Base-by-base conservation (phyloP, 1,284 basidiomycete genomes). In the Papiliotrema flavescens region DNA sequence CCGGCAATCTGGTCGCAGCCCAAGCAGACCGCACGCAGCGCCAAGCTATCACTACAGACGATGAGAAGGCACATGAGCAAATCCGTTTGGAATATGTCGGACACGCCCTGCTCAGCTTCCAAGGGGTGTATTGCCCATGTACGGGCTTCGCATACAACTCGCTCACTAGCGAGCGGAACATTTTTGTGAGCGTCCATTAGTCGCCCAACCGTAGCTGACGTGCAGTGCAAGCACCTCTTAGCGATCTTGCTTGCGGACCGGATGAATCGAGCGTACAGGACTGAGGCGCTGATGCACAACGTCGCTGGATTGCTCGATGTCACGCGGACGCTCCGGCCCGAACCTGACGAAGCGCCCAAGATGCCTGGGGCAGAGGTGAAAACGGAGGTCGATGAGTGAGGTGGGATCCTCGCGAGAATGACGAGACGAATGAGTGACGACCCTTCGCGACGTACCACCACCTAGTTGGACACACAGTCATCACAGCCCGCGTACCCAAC, bases 211-310 rank as follows among this genome's bases (percentile, higher is more conserved):
- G 5, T 39, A 23, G 43, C 53, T 55, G 43, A 57, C 42, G 6
- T 14, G 5, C 57, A 75, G 73, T 75, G 73, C 61, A 75, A 75
- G 49, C 73, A 75, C 44, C 55, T 73, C 8, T 57, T 75, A 14
- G 70, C 71, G 0, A 64, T 70, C 7, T 40, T 71, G 15, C 57
- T 73, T 26, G 70, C 67, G 6, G 51, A 63, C 53, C 60, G 63
- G 20, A 58, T 64, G 35, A 65, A 60, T 20, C 57, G 55, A 43
- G 57, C 62, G 23, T 54, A 71, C 8, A 52, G 56, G 28, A 60
- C 70, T 0, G 54, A 62, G 2, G 66, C 67, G 23, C 51, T 37
- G 13, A 32, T 70, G 17, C 34, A 54, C 1, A 64, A 60, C 9
- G 67, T 68, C 11, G 62, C 59, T 17, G 62, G 54, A 17, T 51